Evolutionary conservation across 139 green algal species (phyloP), one percentile per base, ranked within the genome.

Genomic region (Chlamydomonas sphaeroides): DNA sequence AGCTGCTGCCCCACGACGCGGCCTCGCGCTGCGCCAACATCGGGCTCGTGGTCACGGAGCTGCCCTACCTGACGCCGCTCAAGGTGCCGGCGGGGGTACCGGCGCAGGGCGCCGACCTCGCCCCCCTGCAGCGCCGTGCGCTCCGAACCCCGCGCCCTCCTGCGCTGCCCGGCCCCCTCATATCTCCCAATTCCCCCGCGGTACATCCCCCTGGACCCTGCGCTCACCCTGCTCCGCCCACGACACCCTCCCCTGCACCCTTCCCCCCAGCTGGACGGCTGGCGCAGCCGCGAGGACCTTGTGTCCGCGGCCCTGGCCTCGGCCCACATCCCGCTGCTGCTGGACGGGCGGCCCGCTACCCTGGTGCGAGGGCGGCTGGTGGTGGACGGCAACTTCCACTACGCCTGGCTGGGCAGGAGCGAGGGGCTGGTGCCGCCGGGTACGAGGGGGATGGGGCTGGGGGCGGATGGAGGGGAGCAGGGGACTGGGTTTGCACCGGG

Each of bases 341-440:
- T 80, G 59, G 73, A 80, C 73, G 73, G 73, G 39, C 42, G 18
- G 3, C 48, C 32, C 30, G 73, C 73, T 30, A 70, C 61, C 15
- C 59, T 39, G 5, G 61, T 39, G 32, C 56, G 73, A 0, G 61
- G 39, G 6, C 39, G n/a, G 30, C 41, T 61, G 59, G 59, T 80
- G 73, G 15, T 80, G 59, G 73, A 80, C 73, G 73, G 73, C 26
- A 48, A 42, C 39, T 59, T 80, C 32, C 73, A 80, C 73, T 80
- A 80, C 73, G 41, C 21, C 73, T 70, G 41, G 59, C 57, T 80
- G 59, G 35, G n/a, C 21, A 11, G 73, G 0, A 39, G 39, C 28
- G 23, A 80, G 59, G 25, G 14, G 38, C 73, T 80, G 73, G 39
- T 80, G 73, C 73, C 73, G 73, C 57, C 73, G 36, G 5, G 20